phyloP scores from a whole-genome alignment of 164 flowering plant species.

The Cinnamomum chago region DNA sequence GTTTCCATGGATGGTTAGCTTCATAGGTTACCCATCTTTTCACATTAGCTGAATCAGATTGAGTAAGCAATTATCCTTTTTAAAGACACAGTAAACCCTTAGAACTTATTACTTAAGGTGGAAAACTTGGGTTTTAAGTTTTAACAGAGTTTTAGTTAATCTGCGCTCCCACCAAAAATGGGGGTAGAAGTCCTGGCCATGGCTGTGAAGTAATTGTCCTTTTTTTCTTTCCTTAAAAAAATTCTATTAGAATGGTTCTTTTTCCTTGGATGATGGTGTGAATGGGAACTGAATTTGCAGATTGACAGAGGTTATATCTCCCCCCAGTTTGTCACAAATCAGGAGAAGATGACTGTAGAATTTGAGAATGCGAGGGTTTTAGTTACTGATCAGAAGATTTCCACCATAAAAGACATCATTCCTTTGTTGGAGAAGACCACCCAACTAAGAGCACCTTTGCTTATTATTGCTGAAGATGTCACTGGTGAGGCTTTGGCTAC shows the following conservation, averaged over 20 bases:
- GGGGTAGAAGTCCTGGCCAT: no score
- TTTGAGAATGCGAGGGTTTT: constrained; percentile 92
- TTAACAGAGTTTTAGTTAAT: no score
- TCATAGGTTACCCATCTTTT: background rate
- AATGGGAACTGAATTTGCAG: constrained; percentile 30
- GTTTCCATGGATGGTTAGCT: no score
- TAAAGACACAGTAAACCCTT: no score
- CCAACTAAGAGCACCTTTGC: constrained; percentile 46
- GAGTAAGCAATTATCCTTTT: no score
- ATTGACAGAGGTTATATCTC: constrained; percentile 97
- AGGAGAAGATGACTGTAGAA: constrained; percentile 77
- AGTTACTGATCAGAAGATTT: constrained; percentile 87
- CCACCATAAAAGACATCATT: constrained; percentile 77
- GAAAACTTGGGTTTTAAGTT: no score
- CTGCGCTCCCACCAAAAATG: no score
- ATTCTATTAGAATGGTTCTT: no score
- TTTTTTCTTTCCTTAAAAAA: no score
- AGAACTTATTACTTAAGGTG: no score
- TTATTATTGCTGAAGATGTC: constrained; percentile 91
- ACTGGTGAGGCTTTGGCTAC: constrained; percentile 64
- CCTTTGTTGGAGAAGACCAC: constrained; percentile 39
- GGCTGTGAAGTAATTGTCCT: no score
- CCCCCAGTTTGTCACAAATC: constrained; percentile 96
- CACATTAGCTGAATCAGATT: no score
- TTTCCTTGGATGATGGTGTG: background rate